phyloP scores from a whole-genome alignment of 1,139 yeast species.

The Meyerozyma sp. region DNA sequence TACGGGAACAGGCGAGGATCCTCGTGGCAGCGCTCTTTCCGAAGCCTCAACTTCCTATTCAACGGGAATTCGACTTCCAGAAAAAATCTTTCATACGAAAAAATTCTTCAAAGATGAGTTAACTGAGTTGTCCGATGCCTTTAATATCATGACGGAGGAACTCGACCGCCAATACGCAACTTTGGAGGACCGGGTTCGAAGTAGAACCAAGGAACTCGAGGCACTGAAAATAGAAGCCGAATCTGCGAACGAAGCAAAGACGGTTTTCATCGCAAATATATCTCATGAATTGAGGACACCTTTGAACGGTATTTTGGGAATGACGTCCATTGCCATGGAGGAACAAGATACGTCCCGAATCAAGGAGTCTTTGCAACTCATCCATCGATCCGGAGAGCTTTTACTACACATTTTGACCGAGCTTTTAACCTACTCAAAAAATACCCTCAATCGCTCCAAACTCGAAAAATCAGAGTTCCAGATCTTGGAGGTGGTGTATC shows the following conservation, averaged over 20 bases:
- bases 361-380: conserved; percentile 63
- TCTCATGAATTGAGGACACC: conserved; percentile 96
- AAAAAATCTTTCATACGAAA: conserved; percentile 50
- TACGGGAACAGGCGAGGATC: not conserved
- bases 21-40: not conserved
- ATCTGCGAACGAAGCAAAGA: conserved; percentile 90
- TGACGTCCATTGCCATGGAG: conserved; percentile 91
- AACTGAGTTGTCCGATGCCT: conserved; percentile 81
- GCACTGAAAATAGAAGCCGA: conserved; percentile 88
- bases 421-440: conserved; percentile 80
- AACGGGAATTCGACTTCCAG: conserved; percentile 37
- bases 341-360: conserved; percentile 65
- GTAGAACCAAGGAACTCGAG: conserved; percentile 83
- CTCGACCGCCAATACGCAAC: conserved; percentile 77
- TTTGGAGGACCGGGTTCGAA: conserved; percentile 84
- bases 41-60: not conserved
- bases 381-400: conserved; percentile 83
- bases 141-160: conserved; percentile 87
- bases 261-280: conserved; percentile 91
- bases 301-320: conserved; percentile 89
- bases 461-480: conserved; percentile 77
- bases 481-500: conserved; percentile 71
- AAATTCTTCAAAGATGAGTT: conserved; percentile 77
- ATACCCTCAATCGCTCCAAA: conserved; percentile 81
- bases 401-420: conserved; percentile 84